Evolutionary conservation across 164 flowering plant genomes (phyloP).

Genomic region (Annona squamosa): DNA sequence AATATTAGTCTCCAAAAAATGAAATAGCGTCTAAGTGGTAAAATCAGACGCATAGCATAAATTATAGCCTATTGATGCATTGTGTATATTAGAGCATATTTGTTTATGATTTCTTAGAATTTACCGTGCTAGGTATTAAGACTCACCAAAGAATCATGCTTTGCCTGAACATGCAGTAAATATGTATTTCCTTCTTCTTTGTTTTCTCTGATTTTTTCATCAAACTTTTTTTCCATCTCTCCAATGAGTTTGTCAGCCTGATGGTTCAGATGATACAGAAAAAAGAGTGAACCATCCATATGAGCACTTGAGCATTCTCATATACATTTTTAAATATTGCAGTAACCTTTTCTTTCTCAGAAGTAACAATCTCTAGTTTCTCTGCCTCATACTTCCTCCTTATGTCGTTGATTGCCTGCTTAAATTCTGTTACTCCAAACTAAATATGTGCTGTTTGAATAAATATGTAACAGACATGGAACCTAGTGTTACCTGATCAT

Average conservation of each 20-base stretch:
- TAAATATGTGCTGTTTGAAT: neutral
- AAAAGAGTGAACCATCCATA: slow-evolving; percentile 3
- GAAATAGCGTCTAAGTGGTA: too few species aligned
- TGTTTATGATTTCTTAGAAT: neutral
- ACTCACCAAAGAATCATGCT: slow-evolving; percentile 67
- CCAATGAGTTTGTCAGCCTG: slow-evolving; percentile 53
- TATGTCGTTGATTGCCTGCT: slow-evolving; percentile 91
- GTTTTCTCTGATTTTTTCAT: slow-evolving; percentile 49
- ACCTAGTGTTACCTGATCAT: slow-evolving; percentile 67
- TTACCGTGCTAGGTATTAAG: neutral
- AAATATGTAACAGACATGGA: neutral
- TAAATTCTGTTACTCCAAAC: slow-evolving; percentile 19
- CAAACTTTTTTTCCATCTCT: slow-evolving; percentile 54
- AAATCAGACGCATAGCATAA: too few species aligned
- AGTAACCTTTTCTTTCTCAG: slow-evolving; percentile 83
- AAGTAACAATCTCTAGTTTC: slow-evolving; percentile 66
- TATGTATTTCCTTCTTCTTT: slow-evolving; percentile 57
- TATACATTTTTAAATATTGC: neutral
- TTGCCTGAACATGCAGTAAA: slow-evolving; percentile 52
- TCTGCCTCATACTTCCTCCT: slow-evolving; percentile 81
- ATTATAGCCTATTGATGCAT: too few species aligned
- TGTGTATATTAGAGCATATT: neutral
- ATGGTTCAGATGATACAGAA: slow-evolving; percentile 15
- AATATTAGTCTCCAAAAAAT: too few species aligned
- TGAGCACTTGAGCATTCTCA: neutral